A percentile compares a stretch with the other conserved stretches of the same genome.
phyloP scores from a whole-genome alignment of 2,329 filamentous ascomycete genomes.

The Lanzia echinophila region DNA sequence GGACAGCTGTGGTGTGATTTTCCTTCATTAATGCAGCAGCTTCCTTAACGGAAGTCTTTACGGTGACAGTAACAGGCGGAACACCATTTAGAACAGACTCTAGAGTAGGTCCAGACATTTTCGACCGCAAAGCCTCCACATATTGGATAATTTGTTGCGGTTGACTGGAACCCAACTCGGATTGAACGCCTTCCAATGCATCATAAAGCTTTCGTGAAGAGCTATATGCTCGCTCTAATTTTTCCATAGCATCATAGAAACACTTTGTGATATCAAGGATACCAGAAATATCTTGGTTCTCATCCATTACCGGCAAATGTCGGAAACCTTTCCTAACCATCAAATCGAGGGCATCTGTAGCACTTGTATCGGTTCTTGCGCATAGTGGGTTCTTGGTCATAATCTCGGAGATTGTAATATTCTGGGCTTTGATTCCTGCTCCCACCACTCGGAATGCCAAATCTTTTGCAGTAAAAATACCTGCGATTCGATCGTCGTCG shows the following conservation, averaged over 20 bases:
- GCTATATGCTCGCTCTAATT: slow-evolving; percentile 92
- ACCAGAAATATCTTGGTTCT: slow-evolving; percentile 98
- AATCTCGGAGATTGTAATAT: slow-evolving; percentile 92
- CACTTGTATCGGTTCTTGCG: slow-evolving; percentile 93
- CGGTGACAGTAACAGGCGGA: slow-evolving; percentile 89
- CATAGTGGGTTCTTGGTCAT: slow-evolving; percentile 99
- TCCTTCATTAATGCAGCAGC: slow-evolving; percentile 96
- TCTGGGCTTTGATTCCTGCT: slow-evolving; percentile 78
- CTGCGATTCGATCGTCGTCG: slow-evolving; percentile 93
- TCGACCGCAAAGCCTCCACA: slow-evolving; percentile 86
- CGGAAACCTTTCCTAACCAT: slow-evolving; percentile 99
- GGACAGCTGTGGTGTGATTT: slow-evolving; percentile 91
- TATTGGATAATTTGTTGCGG: slow-evolving; percentile 99
- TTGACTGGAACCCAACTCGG: slow-evolving; percentile 89
- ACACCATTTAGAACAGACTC: slow-evolving; percentile 90
- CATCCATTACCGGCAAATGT: slow-evolving; percentile 97
- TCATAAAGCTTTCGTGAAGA: slow-evolving; percentile 98
- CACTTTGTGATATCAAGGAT: slow-evolving; percentile 98
- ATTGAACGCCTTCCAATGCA: slow-evolving; percentile 94
- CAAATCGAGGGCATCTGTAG: slow-evolving; percentile 91
- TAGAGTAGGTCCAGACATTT: slow-evolving; percentile 96
- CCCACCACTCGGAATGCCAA: slow-evolving; percentile 95
- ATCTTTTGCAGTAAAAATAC: slow-evolving; percentile 99
- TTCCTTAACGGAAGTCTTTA: slow-evolving; percentile 92
- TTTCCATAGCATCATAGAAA: slow-evolving; percentile 99